Evolutionary conservation across 192 early-diverging fungal species (phyloP).

Genomic region (Phycomyces blakesleeanus): DNA sequence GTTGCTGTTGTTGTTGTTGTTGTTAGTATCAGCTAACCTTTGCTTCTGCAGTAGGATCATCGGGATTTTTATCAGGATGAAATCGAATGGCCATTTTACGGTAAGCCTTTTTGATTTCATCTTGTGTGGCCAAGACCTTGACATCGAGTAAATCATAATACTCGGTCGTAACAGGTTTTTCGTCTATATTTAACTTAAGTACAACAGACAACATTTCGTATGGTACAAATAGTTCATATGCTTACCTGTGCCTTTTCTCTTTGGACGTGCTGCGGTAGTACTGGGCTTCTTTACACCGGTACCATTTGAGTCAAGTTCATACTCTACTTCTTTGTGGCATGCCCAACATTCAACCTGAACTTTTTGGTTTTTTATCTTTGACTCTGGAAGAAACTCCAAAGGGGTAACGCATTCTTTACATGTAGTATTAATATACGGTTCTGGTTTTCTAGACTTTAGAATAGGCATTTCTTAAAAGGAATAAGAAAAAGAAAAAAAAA

Average conservation of each 20-base stretch:
- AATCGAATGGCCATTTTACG: constrained; percentile 75
- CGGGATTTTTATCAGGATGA: constrained; percentile 85
- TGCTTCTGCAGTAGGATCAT: constrained; percentile 29
- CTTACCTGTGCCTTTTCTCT: constrained; percentile 30
- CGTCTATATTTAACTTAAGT: constrained; percentile 46
- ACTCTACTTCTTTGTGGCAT: constrained; percentile 43
- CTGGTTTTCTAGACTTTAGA: constrained; percentile 51
- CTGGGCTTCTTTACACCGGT: constrained; percentile 27
- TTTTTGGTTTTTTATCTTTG: constrained; percentile 23
- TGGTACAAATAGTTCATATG: too few species aligned
- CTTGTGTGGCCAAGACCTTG: constrained; percentile 63
- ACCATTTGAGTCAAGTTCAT: constrained; percentile 37
- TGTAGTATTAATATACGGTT: constrained; percentile 42
- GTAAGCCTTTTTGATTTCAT: constrained; percentile 93
- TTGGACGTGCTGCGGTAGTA: constrained; percentile 11
- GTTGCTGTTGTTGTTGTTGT: too few species aligned
- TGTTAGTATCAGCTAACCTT: constrained; percentile 9
- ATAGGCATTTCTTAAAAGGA: constrained; percentile 23
- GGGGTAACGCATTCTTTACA: constrained; percentile 48
- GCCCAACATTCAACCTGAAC: constrained; percentile 55
- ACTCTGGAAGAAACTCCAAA: constrained; percentile 47
- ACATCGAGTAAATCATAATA: constrained; percentile 91
- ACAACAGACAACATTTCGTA: constrained; percentile 52
- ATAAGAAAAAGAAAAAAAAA: too few species aligned
- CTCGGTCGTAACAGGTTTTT: constrained; percentile 74